Base-by-base conservation (phyloP, 169 alveolate genomes). In the Cryptosporidium andersoni region DNA sequence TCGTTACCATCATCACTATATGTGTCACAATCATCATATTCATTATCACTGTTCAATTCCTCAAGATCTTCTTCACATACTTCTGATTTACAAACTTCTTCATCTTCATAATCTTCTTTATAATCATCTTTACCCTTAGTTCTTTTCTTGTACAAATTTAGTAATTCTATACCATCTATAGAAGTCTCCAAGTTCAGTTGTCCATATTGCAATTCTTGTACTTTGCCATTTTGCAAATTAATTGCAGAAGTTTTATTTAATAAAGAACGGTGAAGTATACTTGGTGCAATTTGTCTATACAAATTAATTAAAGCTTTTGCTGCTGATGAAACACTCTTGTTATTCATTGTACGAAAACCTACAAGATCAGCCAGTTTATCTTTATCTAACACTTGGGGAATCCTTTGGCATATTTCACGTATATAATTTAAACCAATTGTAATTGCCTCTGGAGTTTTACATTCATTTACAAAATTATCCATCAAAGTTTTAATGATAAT, bases 281-380 rank as follows among this genome's bases (percentile, higher is more conserved):
- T 89, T 16, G 96, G 97, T 52, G 89, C 91, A 16, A 91, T 80
- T 62, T 94, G 96, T 66, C 95, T 90, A 82, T 90, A 95, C 37
- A 94, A 80, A 67, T 95, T 95, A 3, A 95, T 88, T 14, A 94
- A 89, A 11, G 95, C 74, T 64, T 91, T 91, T 5, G 96, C 95
- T 43, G 97, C 96, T 64, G 89, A 90, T 16, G 95, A 81, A 1
- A 95, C 97, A 25, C 96, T 91, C 58, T 93, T 92, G 64, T 94
- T 94, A 65, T 91, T 92, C 88, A 91, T 91, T 12, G 81, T 80
- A 51, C 92, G 92, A 85, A 93, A 95, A 42, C 90, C 91, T 9
- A 85, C 82, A 40, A 94, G 56, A 66, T 94, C 89, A 4, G 90
- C 82, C 39, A 92, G 81, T 48, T 90, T 80, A 34, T 91, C 94